Conservation (phyloP, 495 filamentous ascomycete genomes). For the Trichoderma erinaceum region DNA sequence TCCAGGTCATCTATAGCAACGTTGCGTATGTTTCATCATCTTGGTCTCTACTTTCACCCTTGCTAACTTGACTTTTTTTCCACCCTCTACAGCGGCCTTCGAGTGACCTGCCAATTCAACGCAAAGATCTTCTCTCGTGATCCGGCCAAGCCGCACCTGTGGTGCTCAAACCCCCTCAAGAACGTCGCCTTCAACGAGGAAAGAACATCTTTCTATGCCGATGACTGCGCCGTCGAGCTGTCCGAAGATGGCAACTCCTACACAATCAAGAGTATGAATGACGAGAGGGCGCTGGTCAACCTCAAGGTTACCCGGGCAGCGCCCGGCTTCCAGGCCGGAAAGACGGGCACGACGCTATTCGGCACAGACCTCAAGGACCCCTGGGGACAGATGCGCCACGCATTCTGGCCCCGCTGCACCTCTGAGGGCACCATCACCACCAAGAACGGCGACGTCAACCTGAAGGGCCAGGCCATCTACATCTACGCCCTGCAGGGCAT, state of each 20-base stretch:
- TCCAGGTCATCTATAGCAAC: slow-evolving; percentile 96
- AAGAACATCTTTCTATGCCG: slow-evolving; percentile 74
- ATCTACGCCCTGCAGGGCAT: slow-evolving; percentile 87
- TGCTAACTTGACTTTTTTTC: not conserved
- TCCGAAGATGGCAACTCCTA: slow-evolving; percentile 77
- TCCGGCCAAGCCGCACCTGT: slow-evolving; percentile 61
- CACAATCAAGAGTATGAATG: slow-evolving; percentile 77
- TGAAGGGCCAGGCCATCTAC: slow-evolving; percentile 72
- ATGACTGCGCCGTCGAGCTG: slow-evolving; percentile 72
- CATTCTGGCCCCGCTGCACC: slow-evolving; percentile 83
- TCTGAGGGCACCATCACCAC: slow-evolving; percentile 81
- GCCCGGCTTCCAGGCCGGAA: slow-evolving; percentile 81
- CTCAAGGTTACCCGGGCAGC: slow-evolving; percentile 66
- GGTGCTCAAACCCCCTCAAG: slow-evolving; percentile 68
- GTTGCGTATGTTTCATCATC: slow-evolving; percentile 63
- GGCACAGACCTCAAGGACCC: slow-evolving; percentile 78
- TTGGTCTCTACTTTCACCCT: not conserved
- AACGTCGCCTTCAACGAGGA: slow-evolving; percentile 80
- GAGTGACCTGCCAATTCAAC: slow-evolving; percentile 86
- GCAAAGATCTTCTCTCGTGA: slow-evolving; percentile 78
- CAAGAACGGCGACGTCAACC: slow-evolving; percentile 72
- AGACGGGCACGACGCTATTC: slow-evolving; percentile 75
- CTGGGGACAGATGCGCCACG: slow-evolving; percentile 88
- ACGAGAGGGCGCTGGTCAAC: slow-evolving; percentile 71
- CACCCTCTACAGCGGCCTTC: slow-evolving; percentile 62